phyloP scores from a whole-genome alignment of 805 yeast genomes.

The Suhomyces canberraensis region DNA sequence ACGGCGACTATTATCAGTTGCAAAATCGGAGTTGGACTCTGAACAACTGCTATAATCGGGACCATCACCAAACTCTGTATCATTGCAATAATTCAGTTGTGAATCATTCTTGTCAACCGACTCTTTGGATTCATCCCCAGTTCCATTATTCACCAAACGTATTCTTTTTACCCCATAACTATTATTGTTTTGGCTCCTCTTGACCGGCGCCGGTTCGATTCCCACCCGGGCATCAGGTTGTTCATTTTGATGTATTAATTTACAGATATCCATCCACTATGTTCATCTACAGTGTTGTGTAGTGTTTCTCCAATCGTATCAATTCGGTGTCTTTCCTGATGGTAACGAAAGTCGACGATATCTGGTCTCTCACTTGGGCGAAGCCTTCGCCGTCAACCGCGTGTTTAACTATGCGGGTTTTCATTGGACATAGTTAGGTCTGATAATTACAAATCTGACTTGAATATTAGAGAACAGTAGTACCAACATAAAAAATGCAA shows the following conservation, averaged over 20 bases:
- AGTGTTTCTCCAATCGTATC: neutral
- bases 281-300: neutral
- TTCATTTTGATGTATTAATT: neutral
- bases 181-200: neutral
- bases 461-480: conserved; percentile 3
- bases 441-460: conserved; percentile 1
- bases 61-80: neutral
- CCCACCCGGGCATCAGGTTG: neutral
- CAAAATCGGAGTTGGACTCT: neutral
- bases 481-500: too few species aligned
- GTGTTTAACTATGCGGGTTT: conserved; percentile 1
- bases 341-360: neutral
- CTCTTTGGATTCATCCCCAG: neutral
- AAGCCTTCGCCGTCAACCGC: neutral
- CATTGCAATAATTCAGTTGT: neutral
- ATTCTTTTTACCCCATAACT: neutral
- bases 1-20: conserved; percentile 1
- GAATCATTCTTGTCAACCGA: neutral
- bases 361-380: neutral
- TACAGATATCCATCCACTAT: conserved; percentile 1
- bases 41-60: neutral
- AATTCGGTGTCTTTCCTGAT: neutral
- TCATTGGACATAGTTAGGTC: conserved; percentile 4
- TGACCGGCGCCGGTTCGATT: neutral
- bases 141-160: neutral